These are phyloP conservation scores for Strobilomyces dryophilus DNA, from an alignment of 768 basidiomycete species.

Conservation along the genomic window DNA sequence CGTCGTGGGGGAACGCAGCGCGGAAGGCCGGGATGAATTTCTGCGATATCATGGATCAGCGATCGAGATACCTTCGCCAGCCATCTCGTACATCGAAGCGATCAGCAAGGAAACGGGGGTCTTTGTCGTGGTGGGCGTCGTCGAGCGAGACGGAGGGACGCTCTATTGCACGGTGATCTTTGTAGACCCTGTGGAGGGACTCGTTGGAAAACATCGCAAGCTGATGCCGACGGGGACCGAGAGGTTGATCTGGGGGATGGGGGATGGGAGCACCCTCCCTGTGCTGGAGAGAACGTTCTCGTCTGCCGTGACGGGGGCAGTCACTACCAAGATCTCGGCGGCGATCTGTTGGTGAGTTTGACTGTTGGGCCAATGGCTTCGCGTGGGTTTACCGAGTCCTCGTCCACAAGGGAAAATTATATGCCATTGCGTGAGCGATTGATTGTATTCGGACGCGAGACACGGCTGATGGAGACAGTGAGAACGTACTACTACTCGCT, in stretches of 20 bases:
- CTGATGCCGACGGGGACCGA: slow-evolving; percentile 59
- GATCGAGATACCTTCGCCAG: slow-evolving; percentile 52
- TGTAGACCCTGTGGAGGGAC: slow-evolving; percentile 48
- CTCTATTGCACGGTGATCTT: slow-evolving; percentile 60
- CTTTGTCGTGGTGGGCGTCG: slow-evolving; percentile 56
- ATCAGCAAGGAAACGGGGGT: slow-evolving; percentile 46
- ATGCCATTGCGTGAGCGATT: slow-evolving; percentile 53
- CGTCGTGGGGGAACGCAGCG: slow-evolving; percentile 45
- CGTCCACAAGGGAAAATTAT: slow-evolving; percentile 59
- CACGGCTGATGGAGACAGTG: slow-evolving; percentile 33
- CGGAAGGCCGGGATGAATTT: slow-evolving; percentile 56
- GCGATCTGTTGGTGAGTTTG: slow-evolving; percentile 53
- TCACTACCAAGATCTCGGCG: slow-evolving; percentile 47
- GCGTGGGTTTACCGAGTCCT: neutral
- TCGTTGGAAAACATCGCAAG: slow-evolving; percentile 62
- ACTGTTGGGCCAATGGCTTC: too few relatives aligned
- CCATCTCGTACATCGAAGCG: slow-evolving; percentile 43
- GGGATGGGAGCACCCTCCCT: slow-evolving; percentile 51
- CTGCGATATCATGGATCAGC: slow-evolving; percentile 51
- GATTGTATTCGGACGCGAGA: neutral
- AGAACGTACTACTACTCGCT: slow-evolving; percentile 56
- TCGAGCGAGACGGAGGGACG: slow-evolving; percentile 57
- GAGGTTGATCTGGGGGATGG: slow-evolving; percentile 59
- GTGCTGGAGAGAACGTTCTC: slow-evolving; percentile 41
- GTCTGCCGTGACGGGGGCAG: slow-evolving; percentile 15